Percentiles rank a stretch among this genome's conserved stretches.
phyloP scores from a whole-genome alignment of 2,329 filamentous ascomycete species.

The Phialophora macrospora region DNA sequence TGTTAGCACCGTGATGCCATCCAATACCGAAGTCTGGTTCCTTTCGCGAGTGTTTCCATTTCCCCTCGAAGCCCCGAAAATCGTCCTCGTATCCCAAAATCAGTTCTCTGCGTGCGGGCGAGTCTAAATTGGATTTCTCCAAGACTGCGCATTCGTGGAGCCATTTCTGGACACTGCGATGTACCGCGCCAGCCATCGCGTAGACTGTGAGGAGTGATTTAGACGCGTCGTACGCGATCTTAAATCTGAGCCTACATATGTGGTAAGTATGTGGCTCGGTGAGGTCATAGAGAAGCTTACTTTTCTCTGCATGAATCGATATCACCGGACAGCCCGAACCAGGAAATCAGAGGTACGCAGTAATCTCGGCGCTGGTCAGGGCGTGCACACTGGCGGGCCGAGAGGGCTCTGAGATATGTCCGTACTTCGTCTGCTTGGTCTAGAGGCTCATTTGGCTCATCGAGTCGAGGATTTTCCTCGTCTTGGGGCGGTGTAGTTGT shows the following conservation, averaged over 20 bases:
- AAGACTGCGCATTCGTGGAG: background rate
- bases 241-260: background rate
- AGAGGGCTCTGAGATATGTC: background rate
- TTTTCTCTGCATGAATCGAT: background rate
- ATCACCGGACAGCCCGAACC: background rate
- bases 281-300: background rate
- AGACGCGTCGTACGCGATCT: background rate
- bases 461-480: too few relatives aligned
- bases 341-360: background rate
- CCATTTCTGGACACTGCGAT: background rate
- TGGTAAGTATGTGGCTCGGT: background rate
- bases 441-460: too few relatives aligned
- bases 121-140: background rate
- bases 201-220: background rate
- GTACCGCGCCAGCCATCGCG: background rate
- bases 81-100: too few relatives aligned
- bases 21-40: background rate
- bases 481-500: too few relatives aligned
- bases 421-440: conserved; percentile 3
- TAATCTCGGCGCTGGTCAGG: background rate
- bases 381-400: background rate
- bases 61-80: background rate
- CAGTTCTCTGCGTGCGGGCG: too few relatives aligned
- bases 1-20: background rate
- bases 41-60: background rate